These are phyloP conservation scores for Phialophora verrucosa DNA, from an alignment of 2,329 filamentous ascomycete species.

Conservation along the genomic window DNA sequence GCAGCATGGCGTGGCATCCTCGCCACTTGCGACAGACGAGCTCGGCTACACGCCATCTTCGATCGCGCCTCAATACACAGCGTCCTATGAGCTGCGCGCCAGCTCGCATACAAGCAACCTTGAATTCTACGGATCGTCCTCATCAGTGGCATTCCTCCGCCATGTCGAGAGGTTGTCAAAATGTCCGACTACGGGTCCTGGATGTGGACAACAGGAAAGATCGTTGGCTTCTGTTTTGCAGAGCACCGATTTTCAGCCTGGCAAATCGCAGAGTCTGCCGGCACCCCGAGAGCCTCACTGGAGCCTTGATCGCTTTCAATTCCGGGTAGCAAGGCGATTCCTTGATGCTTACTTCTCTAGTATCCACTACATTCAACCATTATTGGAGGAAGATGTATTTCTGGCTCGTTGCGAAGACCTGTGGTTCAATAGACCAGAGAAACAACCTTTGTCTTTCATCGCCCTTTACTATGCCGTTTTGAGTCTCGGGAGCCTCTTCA, in stretches of 20 bases:
- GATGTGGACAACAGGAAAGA: conserved; percentile 27
- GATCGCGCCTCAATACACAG: conserved; percentile 24
- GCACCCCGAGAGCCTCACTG: conserved; percentile 30
- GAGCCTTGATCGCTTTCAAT: conserved; percentile 48
- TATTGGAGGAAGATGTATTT: conserved; percentile 56
- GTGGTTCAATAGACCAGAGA: conserved; percentile 47
- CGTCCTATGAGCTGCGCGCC: conserved; percentile 48
- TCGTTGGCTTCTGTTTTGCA: conserved; percentile 53
- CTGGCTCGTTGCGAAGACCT: conserved; percentile 51
- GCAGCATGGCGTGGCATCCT: too few relatives aligned
- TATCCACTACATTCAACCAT: conserved; percentile 56
- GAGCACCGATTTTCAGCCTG: conserved; percentile 52
- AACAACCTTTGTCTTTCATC: conserved; percentile 51
- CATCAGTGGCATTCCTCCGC: conserved; percentile 52
- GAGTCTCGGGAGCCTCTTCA: conserved; percentile 54
- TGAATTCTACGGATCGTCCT: conserved; percentile 58
- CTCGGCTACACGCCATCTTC: not conserved
- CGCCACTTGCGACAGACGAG: conserved; percentile 10
- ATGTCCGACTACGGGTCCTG: conserved; percentile 37
- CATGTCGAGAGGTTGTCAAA: conserved; percentile 46
- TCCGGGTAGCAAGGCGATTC: conserved; percentile 54
- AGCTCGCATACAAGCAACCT: conserved; percentile 55
- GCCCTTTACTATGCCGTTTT: conserved; percentile 56
- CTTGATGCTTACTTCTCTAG: conserved; percentile 57
- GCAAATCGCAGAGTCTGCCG: conserved; percentile 17